Evolutionary conservation across 148 eudicot species (phyloP).

Genomic region (Camellia sinensis): DNA sequence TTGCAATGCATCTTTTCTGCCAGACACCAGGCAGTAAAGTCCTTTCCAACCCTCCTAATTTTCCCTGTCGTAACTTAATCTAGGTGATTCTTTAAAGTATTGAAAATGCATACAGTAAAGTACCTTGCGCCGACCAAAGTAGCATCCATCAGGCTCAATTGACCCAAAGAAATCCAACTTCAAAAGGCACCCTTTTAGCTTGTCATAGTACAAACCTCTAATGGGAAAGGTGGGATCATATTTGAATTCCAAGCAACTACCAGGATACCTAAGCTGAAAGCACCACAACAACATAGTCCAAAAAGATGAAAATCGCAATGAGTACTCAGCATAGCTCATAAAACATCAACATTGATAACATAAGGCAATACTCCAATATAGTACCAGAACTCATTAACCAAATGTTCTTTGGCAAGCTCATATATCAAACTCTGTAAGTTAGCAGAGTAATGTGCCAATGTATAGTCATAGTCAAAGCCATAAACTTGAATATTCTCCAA

Average conservation of each 20-base stretch:
- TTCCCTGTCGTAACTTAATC: background rate
- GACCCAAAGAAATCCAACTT: conserved; percentile 98
- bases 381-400: conserved; percentile 86
- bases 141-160: conserved; percentile 94
- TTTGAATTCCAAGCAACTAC: conserved; percentile 80
- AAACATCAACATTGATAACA: background rate
- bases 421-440: conserved; percentile 79
- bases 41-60: background rate
- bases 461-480: conserved; percentile 97
- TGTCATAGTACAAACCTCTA: conserved; percentile 92
- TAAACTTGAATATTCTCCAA: conserved; percentile 86
- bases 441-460: conserved; percentile 90
- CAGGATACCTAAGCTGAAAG: conserved; percentile 91
- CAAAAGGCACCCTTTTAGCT: conserved; percentile 84
- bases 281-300: conserved; percentile 10
- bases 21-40: too few relatives aligned
- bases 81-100: background rate
- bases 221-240: conserved; percentile 86
- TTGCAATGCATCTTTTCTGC: too few relatives aligned
- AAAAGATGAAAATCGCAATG: background rate
- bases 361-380: background rate
- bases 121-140: conserved; percentile 92
- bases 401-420: conserved; percentile 90
- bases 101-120: background rate
- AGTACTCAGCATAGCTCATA: background rate